Evolutionary conservation across 2,329 filamentous ascomycete genomes (phyloP), one percentile per base, ranked within the genome.

Genomic region (Alternaria tenuissima): DNA sequence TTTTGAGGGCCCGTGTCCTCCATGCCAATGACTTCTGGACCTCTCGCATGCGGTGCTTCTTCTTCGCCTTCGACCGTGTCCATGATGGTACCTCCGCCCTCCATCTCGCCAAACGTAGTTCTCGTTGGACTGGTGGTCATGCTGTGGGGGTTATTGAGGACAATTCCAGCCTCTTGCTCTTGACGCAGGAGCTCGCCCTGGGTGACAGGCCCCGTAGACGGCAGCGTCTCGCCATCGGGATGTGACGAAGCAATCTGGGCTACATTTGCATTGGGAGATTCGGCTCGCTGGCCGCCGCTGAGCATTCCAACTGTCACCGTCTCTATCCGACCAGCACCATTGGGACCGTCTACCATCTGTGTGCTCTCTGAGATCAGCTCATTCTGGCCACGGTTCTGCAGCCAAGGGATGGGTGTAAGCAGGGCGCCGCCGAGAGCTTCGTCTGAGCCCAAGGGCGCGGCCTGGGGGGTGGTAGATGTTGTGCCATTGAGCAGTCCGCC

Each of bases 341-440:
- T 92, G 1, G 91, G 91, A 0, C 91, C 91, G 52, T 94, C 91
- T 34, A 94, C 91, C 16, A 91, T 93, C 80, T 93, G 89, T 0
- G 90, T 93, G 75, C 87, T 88, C 76, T 94, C 91, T 38, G 89
- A 92, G 65, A 87, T 86, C 20, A 91, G 82, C 69, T 90, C 87
- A 20, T 82, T 82, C 71, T 89, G 87, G 14, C 78, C 63, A 34
- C 72, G 66, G 60, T 77, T 72, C 57, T 79, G 70, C 52, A 98
- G 82, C 95, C 95, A 99, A 0, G 94, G 92, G 58, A 99, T 98
- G 0, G 94, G 95, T 1, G 94, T 98, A 51, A 99, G 83, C 18
- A 97, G 83, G 0, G 95, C 95, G 7, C 95, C 95, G 22, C 94
- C 94, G 1, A 98, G 82, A 12, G 90, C 91, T 76, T 97, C 94